Base-by-base conservation (phyloP, 192 early-diverging fungal species). In the Oehlia diaphana region DNA sequence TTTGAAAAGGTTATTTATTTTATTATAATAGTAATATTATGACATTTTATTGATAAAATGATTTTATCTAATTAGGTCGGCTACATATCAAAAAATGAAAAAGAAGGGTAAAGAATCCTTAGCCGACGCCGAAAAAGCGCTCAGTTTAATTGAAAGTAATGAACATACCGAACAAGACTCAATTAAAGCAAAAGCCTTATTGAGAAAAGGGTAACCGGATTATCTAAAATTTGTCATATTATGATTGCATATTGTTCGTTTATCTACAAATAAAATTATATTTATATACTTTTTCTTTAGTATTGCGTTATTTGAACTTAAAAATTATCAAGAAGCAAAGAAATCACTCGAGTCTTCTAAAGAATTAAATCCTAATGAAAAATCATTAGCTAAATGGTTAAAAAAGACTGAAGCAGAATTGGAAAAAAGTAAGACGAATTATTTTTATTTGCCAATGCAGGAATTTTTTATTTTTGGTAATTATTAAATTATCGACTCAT, bases 101-200 rank as follows among this genome's bases (percentile, higher is more conserved):
- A 88, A 92, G 72, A 80, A 81, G 10, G 10, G 44, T 63, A 81
- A 87, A 16, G 81, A 85, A 21, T 92, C 96, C 8, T 83, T 91
- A 6, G 76, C 77, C 6, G 96, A 97, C 86, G 94, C 93, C 2
- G 77, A 85, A 6, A 82, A 81, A 74, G 94, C 93, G 0, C 82
- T 92, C 21, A 70, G 39, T 28, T 83, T 94, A 31, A 78, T 91
- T 62, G 83, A 88, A 74, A 81, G 84, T 63, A 86, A 88, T 76
- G 83, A 86, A 39, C 44, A 47, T 12, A 47, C 12, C 44, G 80
- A 82, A 63, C 82, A 80, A 76, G 81, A 80, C 68, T 85, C 82
- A 68, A 82, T 86, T 66, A 88, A 82, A 67, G 93, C 90, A 16
- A 93, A 93, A 84, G 93, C 93, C 13, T 88, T 92, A 73, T 83